These are phyloP conservation scores for Geotrichum klebahnii DNA, from an alignment of 1,139 yeast species.

Conservation along the genomic window DNA sequence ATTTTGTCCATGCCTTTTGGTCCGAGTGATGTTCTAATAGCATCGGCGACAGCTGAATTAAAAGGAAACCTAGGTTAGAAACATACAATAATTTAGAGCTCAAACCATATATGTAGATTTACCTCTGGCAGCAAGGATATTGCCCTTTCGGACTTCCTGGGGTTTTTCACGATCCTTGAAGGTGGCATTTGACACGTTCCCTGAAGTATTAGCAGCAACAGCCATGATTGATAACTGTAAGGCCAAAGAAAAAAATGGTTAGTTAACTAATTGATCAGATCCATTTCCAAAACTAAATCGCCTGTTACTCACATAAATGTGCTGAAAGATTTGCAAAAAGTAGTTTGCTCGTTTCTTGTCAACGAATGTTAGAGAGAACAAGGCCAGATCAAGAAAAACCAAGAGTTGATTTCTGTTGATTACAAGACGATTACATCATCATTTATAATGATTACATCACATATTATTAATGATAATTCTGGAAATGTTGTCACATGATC, in stretches of 20 bases:
- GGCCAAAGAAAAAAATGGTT: neutral
- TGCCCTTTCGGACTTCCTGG: conserved; percentile 89
- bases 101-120: conserved; percentile 12
- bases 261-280: too few species aligned
- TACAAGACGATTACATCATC: too few species aligned
- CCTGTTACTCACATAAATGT: too few species aligned
- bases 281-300: too few species aligned
- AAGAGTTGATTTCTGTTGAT: too few species aligned
- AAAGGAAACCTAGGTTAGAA: conserved; percentile 3
- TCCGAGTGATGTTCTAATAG: conserved; percentile 93
- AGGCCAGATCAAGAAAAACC: too few species aligned
- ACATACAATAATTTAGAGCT: neutral
- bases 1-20: conserved; percentile 99
- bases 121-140: conserved; percentile 82
- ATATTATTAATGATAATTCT: too few species aligned
- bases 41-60: conserved; percentile 81
- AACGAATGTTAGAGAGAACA: too few species aligned
- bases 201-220: conserved; percentile 38
- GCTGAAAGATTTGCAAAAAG: too few species aligned
- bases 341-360: too few species aligned
- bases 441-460: too few species aligned
- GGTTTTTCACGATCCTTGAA: conserved; percentile 96
- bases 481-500: too few species aligned
- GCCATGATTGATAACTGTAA: conserved; percentile 7
- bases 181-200: conserved; percentile 62